Conservation (phyloP, 164 flowering plant species). For the Akebia trifoliata region DNA sequence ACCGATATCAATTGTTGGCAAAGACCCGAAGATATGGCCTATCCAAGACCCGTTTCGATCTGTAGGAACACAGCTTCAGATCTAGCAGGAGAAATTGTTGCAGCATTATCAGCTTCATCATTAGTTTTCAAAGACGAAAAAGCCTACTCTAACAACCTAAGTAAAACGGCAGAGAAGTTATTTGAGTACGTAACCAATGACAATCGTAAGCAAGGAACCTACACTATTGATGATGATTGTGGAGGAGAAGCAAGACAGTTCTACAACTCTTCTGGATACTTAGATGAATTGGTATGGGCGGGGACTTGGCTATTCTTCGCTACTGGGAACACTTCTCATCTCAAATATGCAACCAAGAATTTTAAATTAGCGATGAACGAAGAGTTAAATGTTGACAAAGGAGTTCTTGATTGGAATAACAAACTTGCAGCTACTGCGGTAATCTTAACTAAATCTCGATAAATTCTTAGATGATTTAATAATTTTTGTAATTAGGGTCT, state of each 20-base stretch:
- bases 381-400: slow-evolving; percentile 25
- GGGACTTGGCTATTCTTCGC: slow-evolving; percentile 58
- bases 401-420: slow-evolving; percentile 57
- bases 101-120: slow-evolving; percentile 67
- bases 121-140: slow-evolving; percentile 46
- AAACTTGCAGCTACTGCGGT: slow-evolving; percentile 51
- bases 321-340: slow-evolving; percentile 51
- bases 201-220: slow-evolving; percentile 21
- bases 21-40: slow-evolving; percentile 67
- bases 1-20: slow-evolving; percentile 60
- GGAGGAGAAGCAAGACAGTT: slow-evolving; percentile 41
- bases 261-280: slow-evolving; percentile 51
- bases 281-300: slow-evolving; percentile 64
- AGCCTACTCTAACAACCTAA: slow-evolving; percentile 30
- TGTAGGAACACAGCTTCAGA: slow-evolving; percentile 41
- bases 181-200: slow-evolving; percentile 26
- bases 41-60: slow-evolving; percentile 36
- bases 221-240: slow-evolving; percentile 36
- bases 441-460: not conserved
- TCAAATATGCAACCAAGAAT: slow-evolving; percentile 26
- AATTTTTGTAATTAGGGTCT: not conserved
- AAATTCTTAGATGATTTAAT: too few relatives aligned
- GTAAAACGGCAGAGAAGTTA: slow-evolving; percentile 36
- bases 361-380: slow-evolving; percentile 25
- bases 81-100: slow-evolving; percentile 64